Evolutionary conservation across 768 basidiomycete species (phyloP), one percentile per base, ranked within the genome.

Genomic region (Porpolomopsis calyptriformis): DNA sequence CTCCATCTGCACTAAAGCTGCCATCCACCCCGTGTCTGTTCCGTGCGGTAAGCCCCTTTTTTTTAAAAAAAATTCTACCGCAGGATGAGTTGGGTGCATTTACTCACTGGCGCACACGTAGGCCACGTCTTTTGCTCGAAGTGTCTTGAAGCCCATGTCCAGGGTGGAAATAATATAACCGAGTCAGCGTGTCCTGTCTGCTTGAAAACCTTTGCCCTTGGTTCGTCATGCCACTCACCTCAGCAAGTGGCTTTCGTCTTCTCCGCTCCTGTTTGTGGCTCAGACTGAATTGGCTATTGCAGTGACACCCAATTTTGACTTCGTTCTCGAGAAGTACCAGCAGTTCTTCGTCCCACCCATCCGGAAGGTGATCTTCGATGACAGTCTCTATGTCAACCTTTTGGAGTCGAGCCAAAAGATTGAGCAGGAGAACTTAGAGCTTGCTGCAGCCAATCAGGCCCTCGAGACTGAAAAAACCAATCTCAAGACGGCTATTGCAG

Each of bases 81-180:
- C n/a, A n/a, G n/a, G n/a, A n/a, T n/a, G n/a, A n/a, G n/a, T n/a
- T n/a, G n/a, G n/a, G n/a, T n/a, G n/a, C n/a, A n/a, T n/a, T n/a
- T n/a, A n/a, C n/a, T n/a, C n/a, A n/a, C n/a, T n/a, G n/a, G n/a
- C n/a, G n/a, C n/a, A n/a, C 22, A 6, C 14, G 31, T 29, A 83
- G 81, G 81, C 16, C 81, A 83, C 51, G 63, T 83, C 11, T 78
- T 77, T 56, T 83, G 81, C 59, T 69, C 70, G 48, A 61, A 64
- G 11, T 83, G 81, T 50, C 65, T 83, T n/a, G 60, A 63, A 2
- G 61, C 59, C 38, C 59, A 69, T 41, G 65, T 70, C 24, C 24
- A 18, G 9, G 9, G 23, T n/a, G 66, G 67, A 41, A 52, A 57
- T 0, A 61, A 64, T 8, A 52, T 54, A 9, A 60, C 62, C 33